These are phyloP conservation scores for Mycena albidolilacea DNA, from an alignment of 768 basidiomycete genomes.

Conservation along the genomic window DNA sequence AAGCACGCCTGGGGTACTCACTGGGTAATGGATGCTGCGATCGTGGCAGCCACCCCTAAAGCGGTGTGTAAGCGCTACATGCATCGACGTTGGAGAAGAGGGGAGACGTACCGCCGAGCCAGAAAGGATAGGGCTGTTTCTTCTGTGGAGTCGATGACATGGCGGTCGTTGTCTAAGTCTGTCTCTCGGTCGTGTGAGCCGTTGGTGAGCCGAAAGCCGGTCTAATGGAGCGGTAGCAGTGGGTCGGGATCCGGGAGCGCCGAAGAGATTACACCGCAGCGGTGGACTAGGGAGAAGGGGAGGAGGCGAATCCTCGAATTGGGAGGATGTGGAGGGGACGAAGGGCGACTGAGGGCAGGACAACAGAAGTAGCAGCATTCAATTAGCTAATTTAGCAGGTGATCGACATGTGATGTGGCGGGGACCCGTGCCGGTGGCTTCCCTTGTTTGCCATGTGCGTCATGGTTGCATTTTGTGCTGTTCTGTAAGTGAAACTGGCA, in stretches of 20 bases:
- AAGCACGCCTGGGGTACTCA: constrained; percentile 49
- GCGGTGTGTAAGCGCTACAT: neutral
- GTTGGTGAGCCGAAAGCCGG: constrained; percentile 13
- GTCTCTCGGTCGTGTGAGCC: constrained; percentile 30
- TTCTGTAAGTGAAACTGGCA: neutral
- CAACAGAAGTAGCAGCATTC: neutral
- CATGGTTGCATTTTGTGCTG: neutral
- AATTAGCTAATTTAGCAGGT: neutral
- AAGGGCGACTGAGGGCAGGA: neutral
- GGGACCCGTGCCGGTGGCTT: neutral
- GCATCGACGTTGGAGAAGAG: neutral
- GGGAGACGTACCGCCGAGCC: constrained; percentile 77
- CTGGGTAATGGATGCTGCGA: constrained; percentile 92
- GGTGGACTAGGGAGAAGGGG: neutral
- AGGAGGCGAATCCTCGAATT: neutral
- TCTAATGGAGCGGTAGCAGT: constrained; percentile 22
- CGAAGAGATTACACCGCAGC: neutral
- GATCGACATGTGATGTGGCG: constrained; percentile 23
- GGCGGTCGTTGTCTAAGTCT: constrained; percentile 23
- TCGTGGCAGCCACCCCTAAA: constrained; percentile 82
- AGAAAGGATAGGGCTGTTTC: constrained; percentile 89
- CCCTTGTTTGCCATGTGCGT: constrained; percentile 5
- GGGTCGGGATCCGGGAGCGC: neutral
- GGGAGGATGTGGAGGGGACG: neutral
- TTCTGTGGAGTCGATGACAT: constrained; percentile 49